A percentile compares a stretch with the other conserved stretches of the same genome.
phyloP scores from a whole-genome alignment of 768 basidiomycete genomes.

The Lepiota brunneoincarnata region DNA sequence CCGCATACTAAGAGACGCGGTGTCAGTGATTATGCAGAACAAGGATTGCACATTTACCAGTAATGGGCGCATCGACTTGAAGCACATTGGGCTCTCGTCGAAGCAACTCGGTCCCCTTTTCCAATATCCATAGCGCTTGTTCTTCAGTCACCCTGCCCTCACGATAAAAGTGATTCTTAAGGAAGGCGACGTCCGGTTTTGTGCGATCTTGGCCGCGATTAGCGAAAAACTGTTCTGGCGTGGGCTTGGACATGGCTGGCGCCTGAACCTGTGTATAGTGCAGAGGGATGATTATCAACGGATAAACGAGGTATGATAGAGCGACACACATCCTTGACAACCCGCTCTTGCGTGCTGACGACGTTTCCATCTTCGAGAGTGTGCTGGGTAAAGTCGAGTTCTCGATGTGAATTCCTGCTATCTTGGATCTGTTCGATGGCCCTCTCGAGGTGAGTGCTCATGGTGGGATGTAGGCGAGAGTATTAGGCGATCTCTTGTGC shows the following conservation, averaged over 20 bases:
- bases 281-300: slow-evolving; percentile 5
- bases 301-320: background rate
- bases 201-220: slow-evolving; percentile 65
- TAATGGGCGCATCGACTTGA: slow-evolving; percentile 95
- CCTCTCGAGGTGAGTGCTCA: slow-evolving; percentile 58
- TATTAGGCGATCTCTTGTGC: slow-evolving; percentile 6
- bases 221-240: slow-evolving; percentile 92
- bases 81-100: slow-evolving; percentile 86
- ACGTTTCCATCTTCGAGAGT: slow-evolving; percentile 88
- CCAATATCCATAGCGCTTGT: slow-evolving; percentile 91
- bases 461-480: slow-evolving; percentile 21
- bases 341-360: slow-evolving; percentile 92
- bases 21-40: background rate
- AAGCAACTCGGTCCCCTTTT: slow-evolving; percentile 82
- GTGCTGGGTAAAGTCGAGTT: slow-evolving; percentile 91
- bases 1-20: slow-evolving; percentile 72
- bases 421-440: slow-evolving; percentile 66
- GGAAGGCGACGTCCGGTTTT: slow-evolving; percentile 93
- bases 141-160: slow-evolving; percentile 93
- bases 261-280: slow-evolving; percentile 79
- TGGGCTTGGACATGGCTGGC: slow-evolving; percentile 90
- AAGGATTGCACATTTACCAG: slow-evolving; percentile 53
- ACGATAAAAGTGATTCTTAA: slow-evolving; percentile 99
- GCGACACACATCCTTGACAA: slow-evolving; percentile 85
- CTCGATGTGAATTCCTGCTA: slow-evolving; percentile 44